Conservation (phyloP, 495 filamentous ascomycete species). For the Evernia prunastri region DNA sequence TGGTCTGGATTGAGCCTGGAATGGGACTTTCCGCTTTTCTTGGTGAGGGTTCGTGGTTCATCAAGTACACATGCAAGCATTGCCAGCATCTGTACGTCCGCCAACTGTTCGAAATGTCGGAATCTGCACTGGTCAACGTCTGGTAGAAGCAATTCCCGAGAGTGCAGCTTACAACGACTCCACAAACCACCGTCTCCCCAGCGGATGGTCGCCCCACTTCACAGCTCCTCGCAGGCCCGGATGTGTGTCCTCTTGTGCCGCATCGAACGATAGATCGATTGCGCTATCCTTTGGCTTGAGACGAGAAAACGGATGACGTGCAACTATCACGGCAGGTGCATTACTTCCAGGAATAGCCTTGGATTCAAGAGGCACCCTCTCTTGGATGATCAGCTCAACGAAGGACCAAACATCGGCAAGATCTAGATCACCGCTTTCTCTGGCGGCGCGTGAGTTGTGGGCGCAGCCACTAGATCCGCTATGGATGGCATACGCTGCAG, state of each 20-base stretch:
- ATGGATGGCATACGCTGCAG: conserved; percentile 79
- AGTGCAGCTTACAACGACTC: conserved; percentile 31
- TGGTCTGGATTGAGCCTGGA: not conserved
- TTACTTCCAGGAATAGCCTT: conserved; percentile 41
- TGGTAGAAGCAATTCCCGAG: not conserved
- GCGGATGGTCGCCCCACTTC: conserved; percentile 79
- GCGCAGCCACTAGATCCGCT: conserved; percentile 69
- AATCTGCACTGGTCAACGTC: conserved; percentile 44
- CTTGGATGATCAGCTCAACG: conserved; percentile 66
- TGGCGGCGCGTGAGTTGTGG: conserved; percentile 74
- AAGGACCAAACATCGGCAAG: conserved; percentile 81
- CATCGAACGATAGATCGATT: conserved; percentile 35
- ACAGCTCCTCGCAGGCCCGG: conserved; percentile 47
- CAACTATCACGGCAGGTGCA: conserved; percentile 56
- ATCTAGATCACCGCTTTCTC: conserved; percentile 64
- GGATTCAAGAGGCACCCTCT: conserved; percentile 65
- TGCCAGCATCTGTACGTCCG: conserved; percentile 87
- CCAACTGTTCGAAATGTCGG: conserved; percentile 68
- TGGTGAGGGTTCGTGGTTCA: conserved; percentile 37
- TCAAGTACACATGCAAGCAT: conserved; percentile 88
- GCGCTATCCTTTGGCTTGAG: conserved; percentile 32
- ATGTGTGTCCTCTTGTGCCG: conserved; percentile 13
- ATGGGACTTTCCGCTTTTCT: not conserved
- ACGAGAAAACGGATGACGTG: conserved; percentile 27
- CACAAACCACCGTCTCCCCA: conserved; percentile 70